Conservation (phyloP, 2,329 filamentous ascomycete species). For the Zymoseptoria brevis region DNA sequence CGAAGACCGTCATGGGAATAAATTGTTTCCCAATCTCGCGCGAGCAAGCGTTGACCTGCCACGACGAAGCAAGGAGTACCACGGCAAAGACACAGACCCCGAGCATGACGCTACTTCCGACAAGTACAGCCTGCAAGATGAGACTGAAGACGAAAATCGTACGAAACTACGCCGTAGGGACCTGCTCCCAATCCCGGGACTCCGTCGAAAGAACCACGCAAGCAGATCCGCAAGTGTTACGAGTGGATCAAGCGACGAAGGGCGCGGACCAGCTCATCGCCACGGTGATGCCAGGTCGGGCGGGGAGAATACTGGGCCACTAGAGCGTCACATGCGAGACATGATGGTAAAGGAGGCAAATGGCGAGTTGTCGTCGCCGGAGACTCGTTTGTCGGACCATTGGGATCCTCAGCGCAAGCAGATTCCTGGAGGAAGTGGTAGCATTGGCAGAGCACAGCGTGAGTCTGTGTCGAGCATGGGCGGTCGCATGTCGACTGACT, state of each 20-base stretch:
- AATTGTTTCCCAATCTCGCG: constrained; percentile 51
- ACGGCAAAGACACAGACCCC: background rate
- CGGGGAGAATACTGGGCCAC: constrained; percentile 39
- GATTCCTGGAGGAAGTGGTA: constrained; percentile 13
- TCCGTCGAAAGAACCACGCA: constrained; percentile 16
- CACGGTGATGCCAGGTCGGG: constrained; percentile 34
- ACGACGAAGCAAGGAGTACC: constrained; percentile 17
- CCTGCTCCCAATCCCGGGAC: constrained; percentile 16
- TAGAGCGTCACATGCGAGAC: constrained; percentile 38
- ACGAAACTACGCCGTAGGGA: constrained; percentile 5
- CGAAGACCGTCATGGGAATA: constrained; percentile 68
- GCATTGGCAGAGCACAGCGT: constrained; percentile 2
- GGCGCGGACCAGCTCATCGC: constrained; percentile 36
- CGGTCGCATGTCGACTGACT: constrained; percentile 17
- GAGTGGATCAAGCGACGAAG: constrained; percentile 25
- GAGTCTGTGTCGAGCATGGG: constrained; percentile 9
- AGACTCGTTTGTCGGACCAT: constrained; percentile 35
- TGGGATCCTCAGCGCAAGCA: constrained; percentile 26
- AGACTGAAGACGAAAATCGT: constrained; percentile 12
- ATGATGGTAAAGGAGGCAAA: constrained; percentile 38
- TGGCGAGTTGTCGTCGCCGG: constrained; percentile 30
- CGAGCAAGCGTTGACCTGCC: constrained; percentile 19
- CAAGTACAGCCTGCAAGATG: constrained; percentile 6
- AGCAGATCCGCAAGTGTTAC: constrained; percentile 21
- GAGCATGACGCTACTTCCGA: constrained; percentile 6